Evolutionary conservation across 345 rosid genomes (phyloP).

Genomic region (Eucalyptus albens): DNA sequence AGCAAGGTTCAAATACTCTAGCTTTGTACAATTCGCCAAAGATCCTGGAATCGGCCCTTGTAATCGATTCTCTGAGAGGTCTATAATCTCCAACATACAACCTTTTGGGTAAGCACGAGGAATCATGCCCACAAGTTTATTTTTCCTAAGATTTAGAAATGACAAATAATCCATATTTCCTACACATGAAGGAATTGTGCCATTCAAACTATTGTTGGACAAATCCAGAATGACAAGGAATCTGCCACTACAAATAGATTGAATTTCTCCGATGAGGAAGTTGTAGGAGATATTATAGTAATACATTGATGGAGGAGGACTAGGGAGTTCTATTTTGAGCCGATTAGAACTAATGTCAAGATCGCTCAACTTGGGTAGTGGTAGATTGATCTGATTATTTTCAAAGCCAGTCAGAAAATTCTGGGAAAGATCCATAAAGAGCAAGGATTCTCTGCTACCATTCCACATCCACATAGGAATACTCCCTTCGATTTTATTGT

Average conservation of each 20-base stretch:
- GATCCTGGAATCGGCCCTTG: fast-evolving
- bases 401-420: background rate
- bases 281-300: background rate
- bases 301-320: fast-evolving
- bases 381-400: background rate
- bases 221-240: fast-evolving
- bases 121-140: background rate
- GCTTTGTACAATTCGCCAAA: background rate
- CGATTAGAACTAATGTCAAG: background rate
- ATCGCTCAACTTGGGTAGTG: fast-evolving
- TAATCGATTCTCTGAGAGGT: background rate
- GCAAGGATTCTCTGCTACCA: too few species aligned
- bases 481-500: too few species aligned
- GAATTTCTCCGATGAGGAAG: background rate
- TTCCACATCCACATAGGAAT: too few species aligned
- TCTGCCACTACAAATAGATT: background rate
- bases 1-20: background rate
- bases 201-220: background rate
- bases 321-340: background rate
- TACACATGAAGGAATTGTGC: background rate
- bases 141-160: background rate
- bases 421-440: background rate
- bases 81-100: background rate
- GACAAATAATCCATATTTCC: fast-evolving
- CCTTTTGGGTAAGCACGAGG: background rate